Conservation (phyloP, 2,329 filamentous ascomycete species). For the Xylariaceae sp. region DNA sequence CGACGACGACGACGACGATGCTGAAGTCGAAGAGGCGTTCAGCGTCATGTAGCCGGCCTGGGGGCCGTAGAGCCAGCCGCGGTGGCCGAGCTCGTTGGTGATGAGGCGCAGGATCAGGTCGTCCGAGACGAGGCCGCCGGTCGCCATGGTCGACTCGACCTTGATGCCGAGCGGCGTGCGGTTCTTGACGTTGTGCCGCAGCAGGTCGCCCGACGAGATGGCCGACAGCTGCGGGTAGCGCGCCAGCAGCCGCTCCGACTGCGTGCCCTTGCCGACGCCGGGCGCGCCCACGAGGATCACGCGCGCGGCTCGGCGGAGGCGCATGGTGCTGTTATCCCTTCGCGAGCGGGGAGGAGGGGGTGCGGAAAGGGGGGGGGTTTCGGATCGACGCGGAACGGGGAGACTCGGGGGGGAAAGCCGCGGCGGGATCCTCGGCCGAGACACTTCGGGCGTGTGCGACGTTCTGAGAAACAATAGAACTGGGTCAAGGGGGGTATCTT, state of each 20-base stretch:
- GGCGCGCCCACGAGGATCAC: conserved; percentile 93
- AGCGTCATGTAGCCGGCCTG: conserved; percentile 45
- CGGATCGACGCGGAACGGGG: conserved; percentile 1
- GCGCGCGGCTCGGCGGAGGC: conserved; percentile 73
- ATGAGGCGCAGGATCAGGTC: conserved; percentile 88
- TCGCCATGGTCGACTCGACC: conserved; percentile 81
- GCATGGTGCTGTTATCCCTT: too few relatives aligned
- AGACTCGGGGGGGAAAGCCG: too few relatives aligned
- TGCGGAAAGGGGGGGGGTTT: conserved; percentile 6
- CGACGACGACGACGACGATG: too few relatives aligned
- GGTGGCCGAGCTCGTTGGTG: conserved; percentile 74
- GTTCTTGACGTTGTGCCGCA: conserved; percentile 87
- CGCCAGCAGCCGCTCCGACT: conserved; percentile 79
- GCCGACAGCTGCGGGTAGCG: conserved; percentile 83
- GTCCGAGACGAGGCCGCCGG: conserved; percentile 85
- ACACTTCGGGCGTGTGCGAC: too few relatives aligned
- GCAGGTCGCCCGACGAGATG: conserved; percentile 87
- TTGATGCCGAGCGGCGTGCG: conserved; percentile 83
- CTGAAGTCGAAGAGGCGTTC: too few relatives aligned
- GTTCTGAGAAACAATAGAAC: too few relatives aligned
- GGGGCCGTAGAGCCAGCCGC: conserved; percentile 67
- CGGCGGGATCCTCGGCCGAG: too few relatives aligned
- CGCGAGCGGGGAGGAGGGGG: too few relatives aligned
- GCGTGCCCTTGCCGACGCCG: conserved; percentile 95
- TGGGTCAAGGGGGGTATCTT: too few relatives aligned